Evolutionary conservation across 139 green algal genomes (phyloP), one percentile per base, ranked within the genome.

Genomic region (Volvox reticuliferus): DNA sequence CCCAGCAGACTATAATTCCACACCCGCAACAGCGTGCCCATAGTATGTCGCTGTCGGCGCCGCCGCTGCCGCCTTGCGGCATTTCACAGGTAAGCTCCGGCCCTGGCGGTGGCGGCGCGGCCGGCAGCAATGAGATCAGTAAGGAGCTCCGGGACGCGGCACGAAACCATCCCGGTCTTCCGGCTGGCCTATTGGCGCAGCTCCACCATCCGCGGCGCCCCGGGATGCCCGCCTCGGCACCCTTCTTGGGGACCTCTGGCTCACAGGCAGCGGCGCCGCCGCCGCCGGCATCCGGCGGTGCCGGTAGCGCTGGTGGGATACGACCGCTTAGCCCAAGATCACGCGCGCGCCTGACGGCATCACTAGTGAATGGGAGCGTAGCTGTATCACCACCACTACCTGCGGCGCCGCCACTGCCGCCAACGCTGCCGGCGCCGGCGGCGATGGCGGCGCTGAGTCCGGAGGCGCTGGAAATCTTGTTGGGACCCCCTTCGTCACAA

Each of bases 261-360:
- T 17, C 63, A 62, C 0, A 35, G 32, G 81, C 62, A 21, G 28
- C 62, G 61, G 61, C 30, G 65, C 21, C 2, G 20, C 82, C 12
- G 33, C 65, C 24, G 33, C 61, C 16, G 82, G 63, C 63, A 21
- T n/a, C 24, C n/a, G 28, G 55, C 55, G 62, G 50, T 26, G 55
- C 50, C 26, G 55, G n/a, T 61, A 44, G 55, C n/a, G 32, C 36
- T n/a, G 28, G 37, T 50, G 81, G 62, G 33, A 0, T 20, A 14
- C 71, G 73, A n/a, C 73, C 71, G 18, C 86, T 90, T 0, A 90
- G 86, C 50, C 73, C 86, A 9, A 73, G 86, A 12, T 33, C 86
- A 2, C 44, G 86, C 2, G 86, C 86, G 1, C 44, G 50, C 1
- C 30, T 76, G 28, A 90, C 86, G 20, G 50, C 86, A 0, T 67